phyloP scores from a whole-genome alignment of 495 filamentous ascomycete genomes.

The Aspergillus ostianus region DNA sequence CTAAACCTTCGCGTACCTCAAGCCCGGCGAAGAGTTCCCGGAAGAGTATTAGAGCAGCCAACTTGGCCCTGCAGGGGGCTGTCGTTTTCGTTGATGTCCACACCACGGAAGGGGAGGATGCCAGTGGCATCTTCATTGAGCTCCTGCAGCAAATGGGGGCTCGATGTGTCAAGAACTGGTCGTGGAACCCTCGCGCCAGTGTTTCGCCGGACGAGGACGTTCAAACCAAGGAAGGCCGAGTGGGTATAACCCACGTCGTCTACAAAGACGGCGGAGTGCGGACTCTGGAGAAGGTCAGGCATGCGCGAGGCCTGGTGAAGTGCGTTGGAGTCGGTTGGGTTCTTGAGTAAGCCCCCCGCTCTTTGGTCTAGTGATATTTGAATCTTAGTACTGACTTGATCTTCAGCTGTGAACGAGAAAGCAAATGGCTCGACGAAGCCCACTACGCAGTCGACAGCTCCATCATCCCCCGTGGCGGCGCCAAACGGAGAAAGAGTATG shows the following conservation, averaged over 20 bases:
- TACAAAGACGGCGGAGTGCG: constrained; percentile 90
- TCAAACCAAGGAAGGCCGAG: constrained; percentile 46
- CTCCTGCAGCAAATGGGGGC: constrained; percentile 84
- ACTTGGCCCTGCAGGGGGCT: constrained; percentile 59
- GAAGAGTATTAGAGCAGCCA: constrained; percentile 20
- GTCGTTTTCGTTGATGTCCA: constrained; percentile 94
- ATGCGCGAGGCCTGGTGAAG: constrained; percentile 69
- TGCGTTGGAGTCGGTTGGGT: constrained; percentile 90
- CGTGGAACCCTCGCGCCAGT: constrained; percentile 67
- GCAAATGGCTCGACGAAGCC: constrained; percentile 68
- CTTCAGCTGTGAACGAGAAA: constrained; percentile 73
- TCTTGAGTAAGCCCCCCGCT: constrained; percentile 62
- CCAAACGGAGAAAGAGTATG: constrained; percentile 85
- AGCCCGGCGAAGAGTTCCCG: constrained; percentile 35
- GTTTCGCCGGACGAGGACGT: constrained; percentile 31
- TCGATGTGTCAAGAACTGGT: constrained; percentile 78
- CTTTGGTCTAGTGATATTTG: background rate
- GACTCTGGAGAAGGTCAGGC: constrained; percentile 82
- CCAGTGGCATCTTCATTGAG: constrained; percentile 78
- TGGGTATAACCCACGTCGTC: constrained; percentile 91
- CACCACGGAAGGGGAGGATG: constrained; percentile 83
- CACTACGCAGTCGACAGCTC: constrained; percentile 71
- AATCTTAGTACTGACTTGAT: constrained; percentile 25
- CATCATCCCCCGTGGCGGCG: constrained; percentile 70
- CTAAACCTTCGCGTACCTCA: constrained; percentile 21